Base-by-base conservation (phyloP, 202 grass and related monocot genomes). In the Carex arenaria region DNA sequence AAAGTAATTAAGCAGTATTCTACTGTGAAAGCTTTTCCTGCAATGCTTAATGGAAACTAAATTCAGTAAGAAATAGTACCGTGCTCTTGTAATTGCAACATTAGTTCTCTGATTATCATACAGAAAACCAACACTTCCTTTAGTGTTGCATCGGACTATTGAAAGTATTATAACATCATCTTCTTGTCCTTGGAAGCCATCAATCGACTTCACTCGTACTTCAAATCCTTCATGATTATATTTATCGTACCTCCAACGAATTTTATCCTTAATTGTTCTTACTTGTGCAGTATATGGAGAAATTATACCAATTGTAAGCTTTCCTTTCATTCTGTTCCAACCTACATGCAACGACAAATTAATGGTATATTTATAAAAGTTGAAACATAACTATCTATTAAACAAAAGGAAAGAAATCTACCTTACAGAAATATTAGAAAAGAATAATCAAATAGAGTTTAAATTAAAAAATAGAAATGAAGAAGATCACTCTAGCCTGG, bases 151-250 rank as follows among this genome's bases (percentile, higher is more conserved):
- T 72, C 88, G 90, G 49, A 97, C 94, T 3, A 87, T 92, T 42
- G 94, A 97, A 49, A 97, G 80, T 84, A 97, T 94, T 23, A 94
- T 94, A 4, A 94, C 64, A 81, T 94, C 94, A 75, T 97, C 92
- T 52, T 97, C 94, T 73, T 91, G 84, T 43, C 94, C 92, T 83
- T 97, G 92, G 80, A 94, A 97, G 78, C 94, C 94, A 89, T 97
- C 85, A 26, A 97, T 61, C 7, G 87, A 88, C 42, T 94, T 97
- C 13, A 94, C 73, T 0, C 92, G 84, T 73, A 97, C 78, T 68
- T 85, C 66, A 90, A 97, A 92, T 36, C 85, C 87, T 52, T 84
- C 73, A 74, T 40, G 32, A 8, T 59, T 70, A 26, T 26, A 26
- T 26, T 26, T 26, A 13, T 87, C 74, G 13, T 94, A 94, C 53